Base-by-base conservation (phyloP, 108 stramenopile species). In the Fistulifera solaris region DNA sequence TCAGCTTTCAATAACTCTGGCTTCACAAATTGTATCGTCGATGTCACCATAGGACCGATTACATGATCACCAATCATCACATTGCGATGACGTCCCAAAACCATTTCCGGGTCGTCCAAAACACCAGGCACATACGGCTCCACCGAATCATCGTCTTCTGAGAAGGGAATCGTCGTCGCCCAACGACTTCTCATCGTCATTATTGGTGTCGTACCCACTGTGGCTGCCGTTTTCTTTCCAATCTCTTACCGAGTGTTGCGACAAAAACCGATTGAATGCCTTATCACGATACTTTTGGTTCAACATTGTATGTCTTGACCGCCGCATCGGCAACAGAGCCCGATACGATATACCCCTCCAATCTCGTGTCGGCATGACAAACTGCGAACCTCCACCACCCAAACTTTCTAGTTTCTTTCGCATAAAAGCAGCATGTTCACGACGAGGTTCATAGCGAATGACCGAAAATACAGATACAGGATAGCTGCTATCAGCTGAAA, bases 1-100 rank as follows among this genome's bases (percentile, higher is more conserved):
- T 94, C 90, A 13, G 85, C 81, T 66, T 96, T 96, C 21, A 96
- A 62, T 13, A 86, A 68, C 16, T 67, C 64, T 43, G 89, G 87
- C 45, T 87, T 80, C 11, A 89, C 89, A 81, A 89, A 95, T 54
- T 78, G 86, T 48, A 95, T 92, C 0, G 80, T 89, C 6, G 88
- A 90, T 2, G 81, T 79, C 17, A 92, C 72, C 22, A 95, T 85
- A 8, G 77, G 77, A 14, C 94, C 94, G 0, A 73, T 76, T 10
- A 67, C 65, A 23, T 77, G 76, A 61, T 88, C 89, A 22, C 94
- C 89, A 52, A 86, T 70, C 83, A 92, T 83, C 23, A 88, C 85
- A 49, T 87, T 81, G 35, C 90, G 71, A 55, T 91, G 86, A 15
- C 87, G 58, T 15, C 94, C 94, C 41, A 85, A 78, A 0, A 74